phyloP scores from a whole-genome alignment of 164 flowering plant species.

The Berberis thunbergii region DNA sequence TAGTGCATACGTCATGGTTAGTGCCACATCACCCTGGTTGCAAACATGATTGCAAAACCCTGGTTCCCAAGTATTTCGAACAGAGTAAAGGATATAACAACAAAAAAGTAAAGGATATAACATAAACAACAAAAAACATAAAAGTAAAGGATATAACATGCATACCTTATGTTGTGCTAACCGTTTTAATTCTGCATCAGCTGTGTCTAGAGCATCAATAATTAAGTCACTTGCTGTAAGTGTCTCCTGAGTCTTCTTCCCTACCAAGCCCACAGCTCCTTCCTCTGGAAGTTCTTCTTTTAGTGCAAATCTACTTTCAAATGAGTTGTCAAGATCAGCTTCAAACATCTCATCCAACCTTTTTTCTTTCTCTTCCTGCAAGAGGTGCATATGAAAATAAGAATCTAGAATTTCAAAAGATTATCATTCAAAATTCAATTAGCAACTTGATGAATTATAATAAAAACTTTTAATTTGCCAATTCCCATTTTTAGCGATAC shows the following conservation, averaged over 20 bases:
- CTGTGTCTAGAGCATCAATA: slow-evolving; percentile 78
- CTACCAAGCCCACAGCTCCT: slow-evolving; percentile 82
- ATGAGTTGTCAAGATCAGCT: slow-evolving; percentile 59
- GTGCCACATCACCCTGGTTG: no score
- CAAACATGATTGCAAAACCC: no score
- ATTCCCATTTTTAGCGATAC: not conserved
- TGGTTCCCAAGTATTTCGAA: no score
- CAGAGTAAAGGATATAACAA: no score
- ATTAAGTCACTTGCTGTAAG: slow-evolving; percentile 68
- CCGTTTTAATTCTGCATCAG: slow-evolving; percentile 66
- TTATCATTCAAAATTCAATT: not conserved
- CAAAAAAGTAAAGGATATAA: no score
- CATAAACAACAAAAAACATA: no score
- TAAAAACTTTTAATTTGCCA: not conserved
- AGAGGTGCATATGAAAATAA: slow-evolving; percentile 1
- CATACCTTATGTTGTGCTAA: slow-evolving; percentile 64
- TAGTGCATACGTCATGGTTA: no score
- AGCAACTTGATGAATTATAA: not conserved
- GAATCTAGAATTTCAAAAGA: not conserved
- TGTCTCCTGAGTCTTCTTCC: slow-evolving; percentile 85
- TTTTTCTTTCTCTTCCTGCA: slow-evolving; percentile 96
- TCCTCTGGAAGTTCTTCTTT: slow-evolving; percentile 88
- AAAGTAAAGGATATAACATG: not conserved
- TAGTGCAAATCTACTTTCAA: slow-evolving; percentile 52
- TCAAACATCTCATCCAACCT: slow-evolving; percentile 93